Base-by-base conservation (phyloP, 2,329 filamentous ascomycete genomes). In the Bipolaris cookei region DNA sequence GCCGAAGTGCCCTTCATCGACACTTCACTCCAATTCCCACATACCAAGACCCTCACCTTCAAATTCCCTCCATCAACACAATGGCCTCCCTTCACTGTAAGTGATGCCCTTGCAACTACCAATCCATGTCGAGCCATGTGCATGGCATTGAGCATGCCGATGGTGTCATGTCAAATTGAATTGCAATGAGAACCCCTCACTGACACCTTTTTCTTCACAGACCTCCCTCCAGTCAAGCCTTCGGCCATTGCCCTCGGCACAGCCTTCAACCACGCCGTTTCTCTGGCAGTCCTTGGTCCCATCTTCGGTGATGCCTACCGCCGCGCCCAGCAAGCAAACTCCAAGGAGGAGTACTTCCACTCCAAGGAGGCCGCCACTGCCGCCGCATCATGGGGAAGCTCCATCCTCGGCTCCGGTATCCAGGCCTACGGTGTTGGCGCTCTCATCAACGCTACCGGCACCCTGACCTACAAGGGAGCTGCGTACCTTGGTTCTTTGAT, bases 241-340 rank as follows among this genome's bases (percentile, higher is more conserved):
- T 97, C 93, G 76, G 94, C 95, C 74, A 97, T 99, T 76, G 95
- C 94, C 75, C 87, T 98, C 74, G 95, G 95, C 81, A 95, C 93
- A 63, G 82, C 92, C 79, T 99, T 97, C 88, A 97, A 90, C 85
- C 94, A 99, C 82, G 88, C 89, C 72, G 85, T 92, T 72, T 95
- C 95, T 75, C 88, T 91, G 64, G 93, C 91, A 63, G 87, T 98
- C 70, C 86, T 98, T 62, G 86, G 88, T 58, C 94, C 94, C 63
- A 82, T 98, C 79, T 97, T 98, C 78, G 94, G 95, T 76, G 89
- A 96, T 75, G 94, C 92, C 74, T 97, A 97, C 86, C 89, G 93
- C 81, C 90, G 91, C 70, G 93, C 94, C 68, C 93, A 96, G 85
- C 82, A 86, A 60, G 87, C 94, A 78, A 94, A 96, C 87, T 91